A percentile compares a stretch with the other conserved stretches of the same genome.
phyloP scores from a whole-genome alignment of 2,329 filamentous ascomycete species.

The Stagonosporopsis tanaceti region DNA sequence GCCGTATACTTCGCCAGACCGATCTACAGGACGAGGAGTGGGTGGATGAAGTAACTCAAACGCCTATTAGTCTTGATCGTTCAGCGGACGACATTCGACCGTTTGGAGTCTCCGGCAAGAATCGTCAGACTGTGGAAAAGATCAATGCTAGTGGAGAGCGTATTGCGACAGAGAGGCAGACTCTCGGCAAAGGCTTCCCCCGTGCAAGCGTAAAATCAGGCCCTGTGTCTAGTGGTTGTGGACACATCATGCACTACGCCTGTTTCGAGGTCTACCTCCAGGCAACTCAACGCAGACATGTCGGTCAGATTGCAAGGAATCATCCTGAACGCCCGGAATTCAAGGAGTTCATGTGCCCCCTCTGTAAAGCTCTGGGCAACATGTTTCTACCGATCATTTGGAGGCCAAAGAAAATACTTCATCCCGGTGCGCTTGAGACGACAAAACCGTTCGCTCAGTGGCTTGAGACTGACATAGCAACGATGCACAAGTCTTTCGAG shows the following conservation, averaged over 20 bases:
- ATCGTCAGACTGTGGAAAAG: constrained; percentile 78
- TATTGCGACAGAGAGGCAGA: constrained; percentile 77
- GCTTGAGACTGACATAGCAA: constrained; percentile 66
- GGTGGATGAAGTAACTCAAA: constrained; percentile 80
- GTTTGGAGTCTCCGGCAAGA: constrained; percentile 90
- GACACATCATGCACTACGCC: constrained; percentile 97
- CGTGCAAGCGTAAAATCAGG: constrained; percentile 71
- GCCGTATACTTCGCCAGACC: constrained; percentile 85
- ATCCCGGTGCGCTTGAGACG: constrained; percentile 73
- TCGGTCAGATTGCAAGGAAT: constrained; percentile 90
- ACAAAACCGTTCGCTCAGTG: constrained; percentile 72
- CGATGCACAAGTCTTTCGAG: constrained; percentile 56
- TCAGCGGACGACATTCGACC: constrained; percentile 84
- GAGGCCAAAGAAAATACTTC: constrained; percentile 88
- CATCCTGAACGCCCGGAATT: constrained; percentile 82
- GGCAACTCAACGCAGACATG: constrained; percentile 83
- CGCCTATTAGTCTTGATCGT: constrained; percentile 82
- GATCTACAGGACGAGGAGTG: constrained; percentile 82
- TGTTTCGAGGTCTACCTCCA: constrained; percentile 94
- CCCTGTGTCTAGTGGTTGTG: constrained; percentile 88
- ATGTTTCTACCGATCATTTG: constrained; percentile 93
- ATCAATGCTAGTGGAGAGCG: constrained; percentile 75
- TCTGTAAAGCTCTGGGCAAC: constrained; percentile 97
- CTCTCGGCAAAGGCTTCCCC: constrained; percentile 88
- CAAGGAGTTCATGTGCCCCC: constrained; percentile 93